phyloP scores from a whole-genome alignment of 2,329 filamentous ascomycete species.

The Aspergillus hortae region DNA sequence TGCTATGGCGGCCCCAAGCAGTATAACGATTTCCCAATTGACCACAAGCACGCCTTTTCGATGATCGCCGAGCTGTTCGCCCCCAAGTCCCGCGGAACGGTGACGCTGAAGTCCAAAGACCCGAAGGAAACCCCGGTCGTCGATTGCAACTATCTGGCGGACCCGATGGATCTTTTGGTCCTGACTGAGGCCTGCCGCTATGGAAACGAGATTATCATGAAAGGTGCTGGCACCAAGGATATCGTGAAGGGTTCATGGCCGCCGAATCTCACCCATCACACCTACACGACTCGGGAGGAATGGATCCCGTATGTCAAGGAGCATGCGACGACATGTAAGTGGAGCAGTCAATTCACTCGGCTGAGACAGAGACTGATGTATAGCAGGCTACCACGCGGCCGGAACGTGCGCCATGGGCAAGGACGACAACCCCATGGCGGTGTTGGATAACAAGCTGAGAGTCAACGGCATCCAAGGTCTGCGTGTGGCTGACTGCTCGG shows the following conservation, averaged over 20 bases:
- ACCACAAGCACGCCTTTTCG: constrained; percentile 55
- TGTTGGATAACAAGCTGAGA: constrained; percentile 52
- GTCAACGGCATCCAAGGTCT: constrained; percentile 52
- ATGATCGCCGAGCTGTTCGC: constrained; percentile 58
- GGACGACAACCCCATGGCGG: constrained; percentile 46
- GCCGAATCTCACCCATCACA: constrained; percentile 49
- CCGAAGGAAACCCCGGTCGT: constrained; percentile 53
- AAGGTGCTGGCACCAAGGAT: constrained; percentile 56
- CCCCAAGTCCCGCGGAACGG: constrained; percentile 55
- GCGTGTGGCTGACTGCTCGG: constrained; percentile 53
- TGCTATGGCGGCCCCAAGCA: constrained; percentile 60
- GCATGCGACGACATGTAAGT: constrained; percentile 59
- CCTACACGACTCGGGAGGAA: constrained; percentile 52
- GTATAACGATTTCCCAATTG: constrained; percentile 51
- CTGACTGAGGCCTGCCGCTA: constrained; percentile 57
- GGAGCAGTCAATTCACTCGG: no score
- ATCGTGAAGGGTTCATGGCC: constrained; percentile 62
- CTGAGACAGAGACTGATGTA: neutral
- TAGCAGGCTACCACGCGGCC: constrained; percentile 53
- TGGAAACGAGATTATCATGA: constrained; percentile 58
- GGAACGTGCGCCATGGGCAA: constrained; percentile 58
- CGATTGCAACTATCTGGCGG: constrained; percentile 55
- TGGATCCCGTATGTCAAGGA: constrained; percentile 58
- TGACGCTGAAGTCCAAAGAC: constrained; percentile 50
- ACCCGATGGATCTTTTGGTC: constrained; percentile 58